Percentiles rank a stretch among this genome's conserved stretches.
Conservation (phyloP, 306 rosid genomes). For the Geum urbanum region DNA sequence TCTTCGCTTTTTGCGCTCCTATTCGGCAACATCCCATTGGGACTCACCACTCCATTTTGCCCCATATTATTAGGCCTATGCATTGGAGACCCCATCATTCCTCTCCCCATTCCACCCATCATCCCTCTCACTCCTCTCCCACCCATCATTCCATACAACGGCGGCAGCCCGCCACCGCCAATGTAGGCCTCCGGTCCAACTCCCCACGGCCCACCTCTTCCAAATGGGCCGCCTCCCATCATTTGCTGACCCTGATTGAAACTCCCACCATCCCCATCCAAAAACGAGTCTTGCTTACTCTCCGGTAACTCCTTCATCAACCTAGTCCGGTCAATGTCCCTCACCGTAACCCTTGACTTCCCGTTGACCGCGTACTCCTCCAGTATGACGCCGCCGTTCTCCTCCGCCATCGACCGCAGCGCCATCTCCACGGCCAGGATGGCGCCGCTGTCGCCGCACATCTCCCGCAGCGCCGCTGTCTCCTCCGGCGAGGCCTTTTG, state of each 20-base stretch:
- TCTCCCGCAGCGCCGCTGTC: conserved; percentile 67
- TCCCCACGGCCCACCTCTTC: conserved; percentile 18
- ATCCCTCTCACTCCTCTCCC: conserved; percentile 65
- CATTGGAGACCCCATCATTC: conserved; percentile 59
- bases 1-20: conserved; percentile 56
- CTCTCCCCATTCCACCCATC: conserved; percentile 53
- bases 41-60: conserved; percentile 42
- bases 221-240: background rate
- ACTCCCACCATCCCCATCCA: conserved; percentile 31
- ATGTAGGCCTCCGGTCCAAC: conserved; percentile 55
- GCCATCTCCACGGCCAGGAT: conserved; percentile 89
- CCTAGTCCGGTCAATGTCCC: conserved; percentile 65
- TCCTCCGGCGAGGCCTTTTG: conserved; percentile 48
- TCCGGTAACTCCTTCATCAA: conserved; percentile 83
- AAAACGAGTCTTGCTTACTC: conserved; percentile 42
- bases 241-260: background rate
- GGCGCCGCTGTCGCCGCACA: conserved; percentile 80
- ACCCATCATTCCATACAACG: conserved; percentile 53
- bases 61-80: conserved; percentile 54
- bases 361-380: conserved; percentile 94
- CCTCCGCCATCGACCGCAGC: conserved; percentile 84
- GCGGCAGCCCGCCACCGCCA: conserved; percentile 51
- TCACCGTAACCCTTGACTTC: conserved; percentile 77
- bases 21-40: conserved; percentile 39
- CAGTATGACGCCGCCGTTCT: conserved; percentile 71